Conservation (phyloP, 2,329 filamentous ascomycete genomes). For the Rutstroemia sp. region DNA sequence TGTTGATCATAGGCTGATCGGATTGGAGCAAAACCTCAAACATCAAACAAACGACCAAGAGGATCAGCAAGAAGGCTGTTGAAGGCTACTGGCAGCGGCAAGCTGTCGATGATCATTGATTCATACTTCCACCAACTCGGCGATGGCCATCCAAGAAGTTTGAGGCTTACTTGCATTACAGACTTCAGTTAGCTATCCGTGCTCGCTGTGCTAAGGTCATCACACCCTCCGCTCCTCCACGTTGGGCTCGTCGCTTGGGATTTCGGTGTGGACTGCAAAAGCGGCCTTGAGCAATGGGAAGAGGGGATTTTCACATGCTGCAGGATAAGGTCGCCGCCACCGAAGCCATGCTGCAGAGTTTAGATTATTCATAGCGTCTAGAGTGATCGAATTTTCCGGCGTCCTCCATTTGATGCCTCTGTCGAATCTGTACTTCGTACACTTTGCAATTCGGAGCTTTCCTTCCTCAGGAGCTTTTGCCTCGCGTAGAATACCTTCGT, state of each 20-base stretch:
- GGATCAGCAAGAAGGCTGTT: neutral
- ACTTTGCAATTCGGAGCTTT: too few species aligned
- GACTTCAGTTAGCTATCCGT: neutral
- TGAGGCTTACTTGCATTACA: too few species aligned
- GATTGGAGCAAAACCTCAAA: conserved; percentile 1
- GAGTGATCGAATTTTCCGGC: too few species aligned
- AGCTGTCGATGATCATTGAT: neutral
- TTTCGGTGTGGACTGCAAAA: conserved; percentile 1
- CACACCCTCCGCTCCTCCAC: neutral
- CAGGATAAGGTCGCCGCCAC: conserved; percentile 5
- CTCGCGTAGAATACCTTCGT: too few species aligned
- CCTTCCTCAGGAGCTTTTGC: too few species aligned
- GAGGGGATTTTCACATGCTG: neutral
- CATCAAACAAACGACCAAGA: neutral
- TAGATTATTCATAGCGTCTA: neutral
- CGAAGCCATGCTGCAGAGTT: neutral
- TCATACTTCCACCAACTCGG: neutral
- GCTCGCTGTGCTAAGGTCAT: neutral
- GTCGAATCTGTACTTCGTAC: neutral
- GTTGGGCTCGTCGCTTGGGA: neutral
- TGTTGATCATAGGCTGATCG: neutral
- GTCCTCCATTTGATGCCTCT: neutral
- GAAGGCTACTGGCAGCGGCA: neutral
- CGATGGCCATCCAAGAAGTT: neutral
- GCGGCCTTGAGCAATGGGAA: neutral